phyloP scores from a whole-genome alignment of 2,329 filamentous ascomycete species.

The Paraphoma chrysanthemicola region DNA sequence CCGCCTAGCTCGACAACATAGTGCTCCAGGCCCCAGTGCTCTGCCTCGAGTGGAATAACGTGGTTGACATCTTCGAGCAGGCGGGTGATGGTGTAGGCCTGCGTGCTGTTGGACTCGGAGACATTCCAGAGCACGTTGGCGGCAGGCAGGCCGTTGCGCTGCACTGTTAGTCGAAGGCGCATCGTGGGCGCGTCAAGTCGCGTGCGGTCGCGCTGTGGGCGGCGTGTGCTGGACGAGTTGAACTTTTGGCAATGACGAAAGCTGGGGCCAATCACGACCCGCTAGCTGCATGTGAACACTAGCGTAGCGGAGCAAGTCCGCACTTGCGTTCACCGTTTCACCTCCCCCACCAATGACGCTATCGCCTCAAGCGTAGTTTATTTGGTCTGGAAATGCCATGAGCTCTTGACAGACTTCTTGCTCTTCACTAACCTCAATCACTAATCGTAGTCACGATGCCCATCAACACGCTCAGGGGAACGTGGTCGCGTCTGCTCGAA shows the following conservation, averaged over 20 bases:
- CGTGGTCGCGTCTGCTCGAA: slow-evolving; percentile 46
- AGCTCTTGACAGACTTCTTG: neutral
- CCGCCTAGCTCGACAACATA: slow-evolving; percentile 81
- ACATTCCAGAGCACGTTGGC: slow-evolving; percentile 49
- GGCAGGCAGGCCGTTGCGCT: slow-evolving; percentile 45
- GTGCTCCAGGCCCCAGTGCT: slow-evolving; percentile 86
- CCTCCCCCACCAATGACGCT: neutral
- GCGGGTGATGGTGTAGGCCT: slow-evolving; percentile 69
- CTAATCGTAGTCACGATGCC: slow-evolving; percentile 20
- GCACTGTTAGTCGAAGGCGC: slow-evolving; percentile 46
- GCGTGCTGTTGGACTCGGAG: slow-evolving; percentile 36
- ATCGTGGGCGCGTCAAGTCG: slow-evolving; percentile 29
- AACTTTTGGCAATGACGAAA: slow-evolving; percentile 15
- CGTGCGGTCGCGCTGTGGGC: slow-evolving; percentile 1
- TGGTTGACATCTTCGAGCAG: slow-evolving; percentile 82
- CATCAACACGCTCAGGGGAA: slow-evolving; percentile 37
- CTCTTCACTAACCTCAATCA: slow-evolving; percentile 2
- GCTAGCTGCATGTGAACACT: slow-evolving; percentile 12
- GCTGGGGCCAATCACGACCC: slow-evolving; percentile 9
- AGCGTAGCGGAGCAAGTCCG: slow-evolving; percentile 13
- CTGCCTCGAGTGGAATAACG: slow-evolving; percentile 79
- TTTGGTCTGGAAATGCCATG: neutral
- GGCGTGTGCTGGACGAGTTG: neutral
- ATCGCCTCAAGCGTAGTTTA: neutral
- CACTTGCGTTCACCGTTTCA: neutral